Conservation (phyloP, 2,329 filamentous ascomycete genomes). For the Mycogone perniciosa region DNA sequence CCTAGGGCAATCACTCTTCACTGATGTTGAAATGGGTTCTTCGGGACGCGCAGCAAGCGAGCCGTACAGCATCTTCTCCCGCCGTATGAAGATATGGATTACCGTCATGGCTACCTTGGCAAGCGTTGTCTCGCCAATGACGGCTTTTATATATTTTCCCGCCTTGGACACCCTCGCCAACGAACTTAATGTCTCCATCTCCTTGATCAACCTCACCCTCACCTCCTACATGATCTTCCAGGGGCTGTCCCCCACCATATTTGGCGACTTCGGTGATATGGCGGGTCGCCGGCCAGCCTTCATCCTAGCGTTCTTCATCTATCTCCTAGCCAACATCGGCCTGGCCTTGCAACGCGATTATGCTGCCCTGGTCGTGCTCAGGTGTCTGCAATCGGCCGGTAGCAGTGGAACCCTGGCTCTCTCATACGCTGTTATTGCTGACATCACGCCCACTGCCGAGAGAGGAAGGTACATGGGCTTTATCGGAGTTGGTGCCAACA, state of each 20-base stretch:
- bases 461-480: slow-evolving; percentile 68
- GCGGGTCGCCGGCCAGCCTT: slow-evolving; percentile 57
- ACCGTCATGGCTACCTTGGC: slow-evolving; percentile 46
- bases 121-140: slow-evolving; percentile 51
- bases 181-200: slow-evolving; percentile 33
- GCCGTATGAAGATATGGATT: slow-evolving; percentile 44
- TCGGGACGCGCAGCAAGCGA: neutral
- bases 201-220: slow-evolving; percentile 42
- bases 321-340: slow-evolving; percentile 52
- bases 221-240: slow-evolving; percentile 61
- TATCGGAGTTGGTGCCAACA: slow-evolving; percentile 51
- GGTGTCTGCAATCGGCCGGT: slow-evolving; percentile 57
- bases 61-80: slow-evolving; percentile 25
- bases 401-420: slow-evolving; percentile 66
- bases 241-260: slow-evolving; percentile 53
- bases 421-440: slow-evolving; percentile 63
- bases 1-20: neutral
- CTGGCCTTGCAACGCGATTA: slow-evolving; percentile 53
- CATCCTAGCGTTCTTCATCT: slow-evolving; percentile 51
- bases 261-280: slow-evolving; percentile 56
- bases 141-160: slow-evolving; percentile 52
- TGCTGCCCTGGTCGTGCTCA: slow-evolving; percentile 51
- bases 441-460: slow-evolving; percentile 62
- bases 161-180: slow-evolving; percentile 34
- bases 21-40: slow-evolving; percentile 4